Evolutionary conservation across 208 protist genomes (phyloP).

Genomic region (Trypanosoma mega): DNA sequence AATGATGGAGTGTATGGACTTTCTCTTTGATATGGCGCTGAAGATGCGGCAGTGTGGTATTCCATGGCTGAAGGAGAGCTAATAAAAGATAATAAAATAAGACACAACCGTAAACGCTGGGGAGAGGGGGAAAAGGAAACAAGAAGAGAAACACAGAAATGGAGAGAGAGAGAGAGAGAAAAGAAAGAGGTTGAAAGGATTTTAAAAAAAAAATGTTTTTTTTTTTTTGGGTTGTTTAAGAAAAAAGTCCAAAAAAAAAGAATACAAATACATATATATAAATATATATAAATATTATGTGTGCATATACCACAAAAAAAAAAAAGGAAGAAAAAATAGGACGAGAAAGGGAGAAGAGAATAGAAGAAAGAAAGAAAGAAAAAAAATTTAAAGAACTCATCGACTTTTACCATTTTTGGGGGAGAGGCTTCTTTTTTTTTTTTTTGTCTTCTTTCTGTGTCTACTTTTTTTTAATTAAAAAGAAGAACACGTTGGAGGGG

Average conservation of each 20-base stretch:
- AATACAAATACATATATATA: background rate
- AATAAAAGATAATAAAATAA: constrained; percentile 1
- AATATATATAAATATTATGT: constrained; percentile 13
- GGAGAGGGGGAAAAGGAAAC: background rate
- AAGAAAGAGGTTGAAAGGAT: background rate
- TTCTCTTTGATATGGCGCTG: constrained; percentile 90
- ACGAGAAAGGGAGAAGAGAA: constrained; percentile 1
- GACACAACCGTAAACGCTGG: background rate
- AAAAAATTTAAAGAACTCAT: constrained; percentile 10
- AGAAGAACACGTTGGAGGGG: too few relatives aligned
- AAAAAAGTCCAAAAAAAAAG: constrained; percentile 9
- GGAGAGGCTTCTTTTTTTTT: too few relatives aligned
- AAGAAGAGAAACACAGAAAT: background rate
- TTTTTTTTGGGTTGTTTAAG: too few relatives aligned
- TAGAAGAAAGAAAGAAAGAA: constrained; percentile 6
- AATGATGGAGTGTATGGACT: constrained; percentile 93
- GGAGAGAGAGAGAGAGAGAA: constrained; percentile 2
- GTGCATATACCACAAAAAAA: constrained; percentile 5
- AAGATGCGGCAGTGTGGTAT: constrained; percentile 58
- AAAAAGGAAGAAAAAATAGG: constrained; percentile 9
- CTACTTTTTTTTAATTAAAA: too few relatives aligned
- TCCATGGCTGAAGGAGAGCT: constrained; percentile 34
- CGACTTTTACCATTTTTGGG: too few relatives aligned
- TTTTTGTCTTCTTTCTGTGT: too few relatives aligned
- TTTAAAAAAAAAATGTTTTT: too few relatives aligned